phyloP scores from a whole-genome alignment of 2,329 filamentous ascomycete species.

The Trichoderma gracile region DNA sequence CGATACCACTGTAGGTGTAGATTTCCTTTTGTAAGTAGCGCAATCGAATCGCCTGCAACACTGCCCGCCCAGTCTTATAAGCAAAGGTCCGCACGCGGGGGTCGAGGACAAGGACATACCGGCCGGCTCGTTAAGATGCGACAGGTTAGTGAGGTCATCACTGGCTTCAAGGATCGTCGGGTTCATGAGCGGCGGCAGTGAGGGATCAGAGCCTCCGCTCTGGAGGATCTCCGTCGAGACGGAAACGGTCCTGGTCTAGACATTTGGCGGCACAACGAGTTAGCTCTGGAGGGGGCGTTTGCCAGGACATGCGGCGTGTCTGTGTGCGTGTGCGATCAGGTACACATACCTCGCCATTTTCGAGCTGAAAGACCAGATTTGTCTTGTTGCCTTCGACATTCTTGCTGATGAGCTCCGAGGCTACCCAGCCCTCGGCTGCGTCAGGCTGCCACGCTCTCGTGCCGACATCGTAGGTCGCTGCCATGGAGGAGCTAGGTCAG shows the following conservation, averaged over 20 bases:
- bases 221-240: conserved; percentile 75
- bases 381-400: conserved; percentile 81
- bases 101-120: conserved; percentile 54
- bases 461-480: conserved; percentile 92
- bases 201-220: conserved; percentile 68
- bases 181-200: conserved; percentile 93
- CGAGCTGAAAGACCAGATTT: conserved; percentile 81
- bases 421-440: conserved; percentile 92
- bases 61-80: conserved; percentile 49
- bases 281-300: neutral
- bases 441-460: conserved; percentile 99
- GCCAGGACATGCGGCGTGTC: neutral
- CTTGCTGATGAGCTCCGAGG: conserved; percentile 90
- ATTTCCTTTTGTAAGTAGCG: conserved; percentile 98
- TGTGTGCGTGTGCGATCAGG: neutral
- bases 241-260: conserved; percentile 75
- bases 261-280: conserved; percentile 26
- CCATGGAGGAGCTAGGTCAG: conserved; percentile 58
- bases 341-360: conserved; percentile 84
- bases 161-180: conserved; percentile 97
- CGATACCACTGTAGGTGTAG: conserved; percentile 98
- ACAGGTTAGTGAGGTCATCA: conserved; percentile 95
- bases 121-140: conserved; percentile 96
- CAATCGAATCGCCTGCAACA: conserved; percentile 94
- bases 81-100: conserved; percentile 26